Percentiles rank a stretch among this genome's conserved stretches.
Conservation (phyloP, 139 green algal genomes). For the Coccomyxa sp. region DNA sequence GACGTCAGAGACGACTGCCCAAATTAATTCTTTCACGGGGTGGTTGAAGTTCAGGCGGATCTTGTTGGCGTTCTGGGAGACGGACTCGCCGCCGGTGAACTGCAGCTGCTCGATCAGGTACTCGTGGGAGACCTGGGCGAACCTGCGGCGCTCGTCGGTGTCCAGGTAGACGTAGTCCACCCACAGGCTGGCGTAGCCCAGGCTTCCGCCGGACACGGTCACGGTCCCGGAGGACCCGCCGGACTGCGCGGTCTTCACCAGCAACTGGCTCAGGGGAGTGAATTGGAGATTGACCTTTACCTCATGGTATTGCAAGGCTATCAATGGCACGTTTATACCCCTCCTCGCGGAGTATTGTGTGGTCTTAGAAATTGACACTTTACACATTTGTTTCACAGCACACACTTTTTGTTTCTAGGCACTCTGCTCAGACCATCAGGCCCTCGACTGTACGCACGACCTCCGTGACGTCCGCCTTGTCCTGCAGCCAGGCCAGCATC, state of each 20-base stretch:
- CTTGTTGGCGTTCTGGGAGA: background rate
- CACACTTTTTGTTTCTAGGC: background rate
- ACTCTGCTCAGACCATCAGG: background rate
- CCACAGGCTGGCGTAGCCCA: background rate
- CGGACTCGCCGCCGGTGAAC: background rate
- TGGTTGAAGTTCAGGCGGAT: background rate
- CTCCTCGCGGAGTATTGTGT: background rate
- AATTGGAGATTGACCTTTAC: background rate
- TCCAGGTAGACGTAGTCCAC: background rate
- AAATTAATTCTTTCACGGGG: slow-evolving; percentile 1
- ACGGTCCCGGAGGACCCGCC: background rate
- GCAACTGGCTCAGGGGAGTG: background rate
- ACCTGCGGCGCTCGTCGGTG: background rate
- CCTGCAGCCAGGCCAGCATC: background rate
- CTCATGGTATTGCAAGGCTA: background rate
- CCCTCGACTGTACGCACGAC: background rate
- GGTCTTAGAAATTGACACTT: slow-evolving; percentile 1
- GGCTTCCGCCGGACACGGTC: background rate
- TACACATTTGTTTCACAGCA: background rate
- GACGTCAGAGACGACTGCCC: background rate
- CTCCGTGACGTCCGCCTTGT: background rate
- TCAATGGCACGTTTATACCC: background rate
- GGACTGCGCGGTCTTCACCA: background rate
- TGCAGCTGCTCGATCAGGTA: background rate
- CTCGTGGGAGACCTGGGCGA: background rate